These are phyloP conservation scores for Actinomortierella ambigua DNA, from an alignment of 371 early-diverging fungal species.

Conservation along the genomic window DNA sequence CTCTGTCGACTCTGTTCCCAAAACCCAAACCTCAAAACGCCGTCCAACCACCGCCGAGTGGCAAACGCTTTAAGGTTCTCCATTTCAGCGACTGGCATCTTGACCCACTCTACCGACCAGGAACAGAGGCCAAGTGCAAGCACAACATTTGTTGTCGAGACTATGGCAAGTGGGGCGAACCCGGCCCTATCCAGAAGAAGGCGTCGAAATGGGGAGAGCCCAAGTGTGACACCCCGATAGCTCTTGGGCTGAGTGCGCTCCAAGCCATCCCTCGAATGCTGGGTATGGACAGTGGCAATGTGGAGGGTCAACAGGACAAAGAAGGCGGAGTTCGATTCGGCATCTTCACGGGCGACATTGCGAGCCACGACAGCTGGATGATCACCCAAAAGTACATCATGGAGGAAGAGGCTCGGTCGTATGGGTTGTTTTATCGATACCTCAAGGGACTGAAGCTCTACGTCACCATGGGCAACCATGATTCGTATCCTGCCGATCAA, in stretches of 20 bases:
- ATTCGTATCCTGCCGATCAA: slow-evolving; percentile 47
- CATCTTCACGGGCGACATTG: slow-evolving; percentile 64
- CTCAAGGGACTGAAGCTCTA: slow-evolving; percentile 59
- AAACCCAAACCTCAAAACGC: slow-evolving; percentile 41
- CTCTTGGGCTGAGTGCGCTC: slow-evolving; percentile 32
- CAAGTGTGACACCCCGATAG: slow-evolving; percentile 43
- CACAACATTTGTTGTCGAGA: slow-evolving; percentile 46
- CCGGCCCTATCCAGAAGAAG: slow-evolving; percentile 36
- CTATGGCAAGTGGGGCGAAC: slow-evolving; percentile 41
- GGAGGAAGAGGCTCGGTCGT: slow-evolving; percentile 53
- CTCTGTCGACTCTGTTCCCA: slow-evolving; percentile 11
- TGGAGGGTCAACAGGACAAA: too few relatives aligned
- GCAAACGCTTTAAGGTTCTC: slow-evolving; percentile 31
- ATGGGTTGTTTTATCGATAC: slow-evolving; percentile 45
- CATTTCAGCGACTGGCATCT: slow-evolving; percentile 47
- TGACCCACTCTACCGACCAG: slow-evolving; percentile 28
- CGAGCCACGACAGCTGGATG: slow-evolving; percentile 64
- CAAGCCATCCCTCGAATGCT: slow-evolving; percentile 37
- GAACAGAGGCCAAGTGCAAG: slow-evolving; percentile 36
- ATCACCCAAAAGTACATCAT: slow-evolving; percentile 47
- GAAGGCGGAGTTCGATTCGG: slow-evolving; percentile 44
- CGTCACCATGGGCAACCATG: slow-evolving; percentile 65
- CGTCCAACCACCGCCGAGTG: slow-evolving; percentile 32
- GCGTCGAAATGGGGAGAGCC: slow-evolving; percentile 47
- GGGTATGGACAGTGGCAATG: slow-evolving; percentile 11